Conservation (phyloP, 208 protist genomes). For the Vickermania ingenoplastis region DNA sequence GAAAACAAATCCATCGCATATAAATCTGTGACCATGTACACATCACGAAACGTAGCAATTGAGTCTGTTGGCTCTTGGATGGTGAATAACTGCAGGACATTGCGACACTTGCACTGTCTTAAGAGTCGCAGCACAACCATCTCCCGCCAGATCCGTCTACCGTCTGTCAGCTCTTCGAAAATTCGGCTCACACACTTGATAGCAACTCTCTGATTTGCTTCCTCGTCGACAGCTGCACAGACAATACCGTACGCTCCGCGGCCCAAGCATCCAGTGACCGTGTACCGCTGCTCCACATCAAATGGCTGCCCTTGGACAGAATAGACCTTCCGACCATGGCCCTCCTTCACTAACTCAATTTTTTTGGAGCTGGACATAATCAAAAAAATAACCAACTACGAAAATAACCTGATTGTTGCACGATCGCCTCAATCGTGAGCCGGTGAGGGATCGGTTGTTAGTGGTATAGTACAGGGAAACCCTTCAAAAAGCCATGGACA, state of each 20-base stretch:
- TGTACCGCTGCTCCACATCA: constrained; percentile 84
- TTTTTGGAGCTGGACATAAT: not conserved
- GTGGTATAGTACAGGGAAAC: no score
- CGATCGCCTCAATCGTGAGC: no score
- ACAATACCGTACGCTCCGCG: constrained; percentile 88
- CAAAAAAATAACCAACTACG: no score
- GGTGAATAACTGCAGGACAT: constrained; percentile 78
- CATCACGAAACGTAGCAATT: constrained; percentile 64
- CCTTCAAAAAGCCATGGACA: no score
- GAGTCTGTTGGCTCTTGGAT: constrained; percentile 60
- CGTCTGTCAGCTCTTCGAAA: constrained; percentile 94
- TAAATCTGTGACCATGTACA: constrained; percentile 87
- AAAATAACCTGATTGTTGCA: no score
- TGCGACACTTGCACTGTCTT: constrained; percentile 84
- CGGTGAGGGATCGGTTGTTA: no score
- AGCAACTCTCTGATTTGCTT: constrained; percentile 84
- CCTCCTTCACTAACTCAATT: constrained; percentile 61
- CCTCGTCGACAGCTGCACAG: constrained; percentile 69
- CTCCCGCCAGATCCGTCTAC: constrained; percentile 95
- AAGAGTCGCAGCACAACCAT: constrained; percentile 91
- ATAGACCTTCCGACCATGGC: constrained; percentile 83
- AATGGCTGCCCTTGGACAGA: constrained; percentile 73
- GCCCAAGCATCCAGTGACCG: constrained; percentile 73
- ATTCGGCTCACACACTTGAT: constrained; percentile 96
- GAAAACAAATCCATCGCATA: constrained; percentile 93